These are phyloP conservation scores for Candida ponderosae DNA, from an alignment of 805 yeast genomes.

Conservation along the genomic window DNA sequence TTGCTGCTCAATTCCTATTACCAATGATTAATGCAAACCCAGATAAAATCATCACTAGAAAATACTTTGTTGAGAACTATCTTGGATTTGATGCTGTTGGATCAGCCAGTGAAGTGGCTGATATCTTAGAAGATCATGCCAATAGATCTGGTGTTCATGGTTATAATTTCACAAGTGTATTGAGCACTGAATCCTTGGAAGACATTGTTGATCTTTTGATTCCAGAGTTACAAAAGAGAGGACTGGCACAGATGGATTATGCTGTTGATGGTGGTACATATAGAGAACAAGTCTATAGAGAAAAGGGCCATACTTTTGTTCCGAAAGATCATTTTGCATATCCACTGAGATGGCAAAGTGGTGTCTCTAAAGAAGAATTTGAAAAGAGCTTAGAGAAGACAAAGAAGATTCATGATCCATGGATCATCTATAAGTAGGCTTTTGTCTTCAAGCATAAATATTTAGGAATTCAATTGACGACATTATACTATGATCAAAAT, in stretches of 20 bases:
- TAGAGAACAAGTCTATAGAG: constrained; percentile 19
- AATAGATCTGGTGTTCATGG: constrained; percentile 33
- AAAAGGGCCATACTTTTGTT: constrained; percentile 5
- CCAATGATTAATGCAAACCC: not conserved
- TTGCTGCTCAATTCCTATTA: constrained; percentile 1
- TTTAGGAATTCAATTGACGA: too few relatives aligned
- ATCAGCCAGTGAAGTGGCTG: constrained; percentile 27
- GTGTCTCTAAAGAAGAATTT: too few relatives aligned
- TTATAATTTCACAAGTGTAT: constrained; percentile 31
- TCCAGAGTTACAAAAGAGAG: constrained; percentile 28
- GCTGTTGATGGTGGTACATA: constrained; percentile 22
- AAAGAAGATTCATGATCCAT: too few relatives aligned
- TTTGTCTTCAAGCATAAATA: too few relatives aligned
- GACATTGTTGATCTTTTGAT: constrained; percentile 27
- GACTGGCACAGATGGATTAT: constrained; percentile 28
- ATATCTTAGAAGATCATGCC: constrained; percentile 31
- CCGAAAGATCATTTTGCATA: constrained; percentile 1
- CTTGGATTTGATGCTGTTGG: constrained; percentile 25
- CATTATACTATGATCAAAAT: too few relatives aligned
- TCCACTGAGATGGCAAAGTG: constrained; percentile 4
- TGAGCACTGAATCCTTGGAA: constrained; percentile 30
- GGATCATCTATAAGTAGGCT: too few relatives aligned
- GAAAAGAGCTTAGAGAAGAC: too few relatives aligned
- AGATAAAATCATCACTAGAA: constrained; percentile 18
- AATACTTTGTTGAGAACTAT: constrained; percentile 21